Evolutionary conservation across 140 eudicot species (phyloP).

Genomic region (Erigeron philadelphicus): DNA sequence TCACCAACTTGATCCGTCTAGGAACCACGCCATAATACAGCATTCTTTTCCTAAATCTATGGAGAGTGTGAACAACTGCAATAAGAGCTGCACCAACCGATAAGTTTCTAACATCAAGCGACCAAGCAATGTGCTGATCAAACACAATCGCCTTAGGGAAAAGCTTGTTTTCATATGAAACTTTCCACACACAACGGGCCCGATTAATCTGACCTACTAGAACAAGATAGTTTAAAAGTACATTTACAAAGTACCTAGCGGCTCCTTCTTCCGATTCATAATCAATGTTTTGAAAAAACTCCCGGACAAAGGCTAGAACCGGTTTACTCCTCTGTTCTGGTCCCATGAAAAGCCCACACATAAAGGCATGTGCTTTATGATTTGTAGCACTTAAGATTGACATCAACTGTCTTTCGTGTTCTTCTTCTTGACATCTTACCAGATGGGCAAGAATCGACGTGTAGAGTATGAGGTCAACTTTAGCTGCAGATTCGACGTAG

Average conservation of each 20-base stretch:
- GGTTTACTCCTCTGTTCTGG: constrained; percentile 93
- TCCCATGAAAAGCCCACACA: constrained; percentile 95
- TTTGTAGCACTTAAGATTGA: constrained; percentile 68
- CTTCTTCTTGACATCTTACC: constrained; percentile 94
- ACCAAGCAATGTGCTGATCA: constrained; percentile 98
- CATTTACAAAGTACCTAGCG: constrained; percentile 83
- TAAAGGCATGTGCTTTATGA: constrained; percentile 78
- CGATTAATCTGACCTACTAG: constrained; percentile 96
- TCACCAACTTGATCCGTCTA: constrained; percentile 80
- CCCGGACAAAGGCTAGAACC: constrained; percentile 81
- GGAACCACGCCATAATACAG: constrained; percentile 94
- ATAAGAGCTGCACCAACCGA: constrained; percentile 95
- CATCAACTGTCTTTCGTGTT: constrained; percentile 75
- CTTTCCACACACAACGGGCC: constrained; percentile 98
- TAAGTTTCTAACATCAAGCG: constrained; percentile 91
- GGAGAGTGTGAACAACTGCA: constrained; percentile 95
- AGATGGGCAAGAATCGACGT: constrained; percentile 89
- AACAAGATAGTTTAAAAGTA: constrained; percentile 85
- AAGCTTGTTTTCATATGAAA: constrained; percentile 86
- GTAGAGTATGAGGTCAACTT: constrained; percentile 88
- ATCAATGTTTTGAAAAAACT: constrained; percentile 80
- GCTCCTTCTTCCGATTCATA: constrained; percentile 93
- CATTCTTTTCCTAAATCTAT: constrained; percentile 92
- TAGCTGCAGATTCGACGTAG: constrained; percentile 75
- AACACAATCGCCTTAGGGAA: constrained; percentile 95